Base-by-base conservation (phyloP, 306 rosid species). In the Prunus fruticosa region DNA sequence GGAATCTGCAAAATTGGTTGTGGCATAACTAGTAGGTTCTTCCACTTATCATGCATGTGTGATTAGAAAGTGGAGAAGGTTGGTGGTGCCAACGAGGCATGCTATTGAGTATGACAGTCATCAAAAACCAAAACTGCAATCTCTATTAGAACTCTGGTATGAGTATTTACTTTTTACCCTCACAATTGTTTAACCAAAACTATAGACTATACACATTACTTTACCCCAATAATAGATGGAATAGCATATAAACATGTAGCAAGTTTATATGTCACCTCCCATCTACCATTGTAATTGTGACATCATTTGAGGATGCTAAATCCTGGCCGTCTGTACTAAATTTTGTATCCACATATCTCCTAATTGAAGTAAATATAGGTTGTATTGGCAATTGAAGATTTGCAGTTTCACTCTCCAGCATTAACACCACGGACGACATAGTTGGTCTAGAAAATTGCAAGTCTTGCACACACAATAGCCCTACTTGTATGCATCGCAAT, bases 401-500 rank as follows among this genome's bases (percentile, higher is more conserved):
- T 28, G 85, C 73, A 41, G 91, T 69, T 78, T 90, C 94, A 84
- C 96, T 90, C 79, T 91, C 97, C 70, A 93, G 85, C 97, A 90
- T 88, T 75, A 93, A 67, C 82, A 93, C 84, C 64, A 93, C 93
- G 2, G 85, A 49, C 0, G 97, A 82, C 97, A 93, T 86, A 63
- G 79, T 87, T 67, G 98, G 98, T 71, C 98, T 87, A 4, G 74
- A 74, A 74, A 72, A 81, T 81, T 68, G 97, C 91, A 41, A 88
- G 83, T 93, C 98, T 84, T 93, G 98, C 63, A 90, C 97, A 69
- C 98, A 93, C 64, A 93, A 49, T 86, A 93, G 77, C 75, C 88
- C 98, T 6, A 90, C 84, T 51, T 93, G 94, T 82, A 93, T 93
- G 85, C 93, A 87, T 81, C 96, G 85, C 84, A 86, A 43, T 8